Evolutionary conservation across 176 grass and related monocot species (phyloP).

Genomic region (Panicum miliaceum): DNA sequence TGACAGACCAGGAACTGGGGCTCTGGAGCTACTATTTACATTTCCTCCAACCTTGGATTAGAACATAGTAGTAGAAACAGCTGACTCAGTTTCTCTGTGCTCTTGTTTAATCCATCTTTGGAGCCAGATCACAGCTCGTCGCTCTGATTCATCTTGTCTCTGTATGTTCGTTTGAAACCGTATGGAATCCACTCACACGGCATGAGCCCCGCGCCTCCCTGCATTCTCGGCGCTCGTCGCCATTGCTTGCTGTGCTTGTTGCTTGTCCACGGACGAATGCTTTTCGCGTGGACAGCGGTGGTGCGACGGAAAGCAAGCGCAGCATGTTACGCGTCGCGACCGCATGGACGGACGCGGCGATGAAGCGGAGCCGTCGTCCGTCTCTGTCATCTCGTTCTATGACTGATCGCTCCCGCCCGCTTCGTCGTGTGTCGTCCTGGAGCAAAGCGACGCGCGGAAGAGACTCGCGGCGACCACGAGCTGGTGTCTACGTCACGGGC

Average conservation of each 20-base stretch:
- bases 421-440: not conserved
- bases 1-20: not conserved
- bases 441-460: not conserved
- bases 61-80: not conserved
- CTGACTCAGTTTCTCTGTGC: not conserved
- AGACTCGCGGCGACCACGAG: not conserved
- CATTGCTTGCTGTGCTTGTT: not conserved
- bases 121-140: not conserved
- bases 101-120: conserved; percentile 6
- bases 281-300: not conserved
- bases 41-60: conserved; percentile 39
- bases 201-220: not conserved
- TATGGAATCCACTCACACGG: not conserved
- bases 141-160: not conserved
- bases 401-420: not conserved
- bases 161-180: not conserved
- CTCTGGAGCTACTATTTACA: conserved; percentile 37
- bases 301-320: not conserved
- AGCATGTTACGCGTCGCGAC: not conserved
- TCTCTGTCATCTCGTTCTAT: not conserved
- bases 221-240: not conserved
- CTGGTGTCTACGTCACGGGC: not conserved
- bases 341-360: not conserved
- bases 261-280: not conserved
- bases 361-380: not conserved